These are phyloP conservation scores for Salvia hispanica DNA, from an alignment of 257 asterid genomes.

Conservation along the genomic window DNA sequence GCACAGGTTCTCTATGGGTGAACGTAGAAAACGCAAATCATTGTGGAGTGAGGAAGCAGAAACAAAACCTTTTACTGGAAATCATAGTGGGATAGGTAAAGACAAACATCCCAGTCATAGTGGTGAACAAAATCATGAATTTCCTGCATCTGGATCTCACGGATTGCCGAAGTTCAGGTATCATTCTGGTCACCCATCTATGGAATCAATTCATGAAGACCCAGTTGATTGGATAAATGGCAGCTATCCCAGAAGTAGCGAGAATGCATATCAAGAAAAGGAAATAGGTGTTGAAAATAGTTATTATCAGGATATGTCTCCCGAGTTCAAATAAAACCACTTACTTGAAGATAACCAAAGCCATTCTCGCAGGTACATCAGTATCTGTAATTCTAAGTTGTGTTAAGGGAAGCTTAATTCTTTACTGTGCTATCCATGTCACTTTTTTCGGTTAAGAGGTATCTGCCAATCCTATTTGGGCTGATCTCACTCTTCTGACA, in stretches of 20 bases:
- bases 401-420: background rate
- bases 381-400: conserved; percentile 11
- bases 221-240: conserved; percentile 34
- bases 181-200: conserved; percentile 46
- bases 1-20: conserved; percentile 56
- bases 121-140: conserved; percentile 38
- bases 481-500: too few species aligned
- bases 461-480: too few species aligned
- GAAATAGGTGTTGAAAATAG: conserved; percentile 44
- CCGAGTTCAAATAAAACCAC: conserved; percentile 46
- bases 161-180: conserved; percentile 43
- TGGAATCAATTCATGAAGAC: conserved; percentile 40
- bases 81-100: too few species aligned
- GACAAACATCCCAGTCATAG: conserved; percentile 38
- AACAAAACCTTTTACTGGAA: conserved; percentile 27
- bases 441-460: too few species aligned
- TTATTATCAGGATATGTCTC: conserved; percentile 54
- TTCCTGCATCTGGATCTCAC: conserved; percentile 45
- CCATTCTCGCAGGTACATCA: conserved; percentile 55
- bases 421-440: too few species aligned
- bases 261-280: conserved; percentile 44
- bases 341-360: conserved; percentile 49
- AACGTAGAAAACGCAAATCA: conserved; percentile 65
- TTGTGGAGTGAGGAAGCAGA: conserved; percentile 62
- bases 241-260: conserved; percentile 39